Evolutionary conservation across 805 yeast genomes (phyloP).

Genomic region (Myxozyma neotropica): DNA sequence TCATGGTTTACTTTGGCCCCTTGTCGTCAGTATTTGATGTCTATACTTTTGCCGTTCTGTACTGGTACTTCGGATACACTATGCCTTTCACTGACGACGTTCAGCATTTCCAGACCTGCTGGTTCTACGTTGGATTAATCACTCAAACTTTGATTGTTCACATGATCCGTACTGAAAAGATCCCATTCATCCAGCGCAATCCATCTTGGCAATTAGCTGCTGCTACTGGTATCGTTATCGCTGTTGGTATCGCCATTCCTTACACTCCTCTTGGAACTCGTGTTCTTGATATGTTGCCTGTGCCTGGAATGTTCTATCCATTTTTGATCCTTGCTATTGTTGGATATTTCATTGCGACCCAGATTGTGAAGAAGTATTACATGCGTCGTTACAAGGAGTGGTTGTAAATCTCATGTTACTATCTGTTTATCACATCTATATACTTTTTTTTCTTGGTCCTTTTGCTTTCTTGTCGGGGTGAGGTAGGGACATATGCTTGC

Average conservation of each 20-base stretch:
- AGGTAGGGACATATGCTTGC: background rate
- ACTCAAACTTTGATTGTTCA: slow-evolving; percentile 34
- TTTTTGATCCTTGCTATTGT: slow-evolving; percentile 28
- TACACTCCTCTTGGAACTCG: slow-evolving; percentile 33
- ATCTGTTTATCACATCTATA: background rate
- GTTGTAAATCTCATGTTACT: slow-evolving; percentile 17
- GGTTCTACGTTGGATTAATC: slow-evolving; percentile 33
- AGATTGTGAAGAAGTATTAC: slow-evolving; percentile 31
- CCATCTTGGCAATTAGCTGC: slow-evolving; percentile 33
- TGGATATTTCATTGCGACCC: slow-evolving; percentile 34
- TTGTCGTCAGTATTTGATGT: slow-evolving; percentile 32
- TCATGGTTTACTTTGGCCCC: slow-evolving; percentile 32
- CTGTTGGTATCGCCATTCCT: slow-evolving; percentile 30
- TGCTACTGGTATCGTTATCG: slow-evolving; percentile 25
- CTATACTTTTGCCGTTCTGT: slow-evolving; percentile 28
- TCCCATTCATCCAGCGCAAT: slow-evolving; percentile 33
- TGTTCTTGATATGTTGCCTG: slow-evolving; percentile 32
- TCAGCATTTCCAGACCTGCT: slow-evolving; percentile 33
- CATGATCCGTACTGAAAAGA: slow-evolving; percentile 35
- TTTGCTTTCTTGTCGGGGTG: background rate
- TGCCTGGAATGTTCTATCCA: slow-evolving; percentile 34
- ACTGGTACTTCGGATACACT: slow-evolving; percentile 28
- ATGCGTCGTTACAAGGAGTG: slow-evolving; percentile 31
- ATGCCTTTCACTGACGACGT: slow-evolving; percentile 32
- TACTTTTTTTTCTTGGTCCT: background rate